These are phyloP conservation scores for Ceratobasidium theobromae DNA, from an alignment of 1,284 basidiomycete species.

Conservation along the genomic window DNA sequence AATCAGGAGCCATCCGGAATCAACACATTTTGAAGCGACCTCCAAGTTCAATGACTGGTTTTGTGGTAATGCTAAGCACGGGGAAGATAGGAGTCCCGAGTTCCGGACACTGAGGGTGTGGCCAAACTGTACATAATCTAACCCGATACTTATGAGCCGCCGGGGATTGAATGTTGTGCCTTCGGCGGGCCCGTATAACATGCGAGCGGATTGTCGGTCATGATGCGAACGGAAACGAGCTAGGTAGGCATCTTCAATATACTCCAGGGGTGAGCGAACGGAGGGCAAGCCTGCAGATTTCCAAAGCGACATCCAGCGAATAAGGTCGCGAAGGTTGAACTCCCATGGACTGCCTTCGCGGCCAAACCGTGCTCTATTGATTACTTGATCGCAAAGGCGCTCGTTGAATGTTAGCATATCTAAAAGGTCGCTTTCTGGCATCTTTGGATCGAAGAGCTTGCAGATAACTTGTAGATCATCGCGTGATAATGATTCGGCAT, in stretches of 20 bases:
- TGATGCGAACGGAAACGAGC: constrained; percentile 77
- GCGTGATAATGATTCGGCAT: constrained; percentile 82
- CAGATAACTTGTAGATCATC: constrained; percentile 83
- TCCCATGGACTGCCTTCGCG: constrained; percentile 94
- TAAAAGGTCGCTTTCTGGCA: constrained; percentile 57
- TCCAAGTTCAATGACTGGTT: constrained; percentile 51
- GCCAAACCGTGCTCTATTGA: constrained; percentile 69
- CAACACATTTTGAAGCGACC: constrained; percentile 72
- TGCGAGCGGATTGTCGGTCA: constrained; percentile 65
- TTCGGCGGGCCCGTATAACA: constrained; percentile 59
- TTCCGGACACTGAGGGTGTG: constrained; percentile 57
- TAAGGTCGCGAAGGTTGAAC: constrained; percentile 95
- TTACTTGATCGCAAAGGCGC: constrained; percentile 69
- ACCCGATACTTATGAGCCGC: constrained; percentile 53
- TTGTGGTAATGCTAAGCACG: constrained; percentile 45
- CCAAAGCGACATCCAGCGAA: constrained; percentile 74
- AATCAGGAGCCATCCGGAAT: constrained; percentile 86
- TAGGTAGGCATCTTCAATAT: constrained; percentile 75
- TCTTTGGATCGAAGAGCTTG: constrained; percentile 68
- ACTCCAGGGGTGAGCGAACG: constrained; percentile 57
- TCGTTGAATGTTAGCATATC: constrained; percentile 87
- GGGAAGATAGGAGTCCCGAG: constrained; percentile 44
- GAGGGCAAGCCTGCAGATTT: constrained; percentile 50
- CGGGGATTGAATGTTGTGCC: constrained; percentile 51
- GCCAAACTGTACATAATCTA: constrained; percentile 67